Conservation (phyloP, 306 rosid species). For the Gastrolobium villosum region DNA sequence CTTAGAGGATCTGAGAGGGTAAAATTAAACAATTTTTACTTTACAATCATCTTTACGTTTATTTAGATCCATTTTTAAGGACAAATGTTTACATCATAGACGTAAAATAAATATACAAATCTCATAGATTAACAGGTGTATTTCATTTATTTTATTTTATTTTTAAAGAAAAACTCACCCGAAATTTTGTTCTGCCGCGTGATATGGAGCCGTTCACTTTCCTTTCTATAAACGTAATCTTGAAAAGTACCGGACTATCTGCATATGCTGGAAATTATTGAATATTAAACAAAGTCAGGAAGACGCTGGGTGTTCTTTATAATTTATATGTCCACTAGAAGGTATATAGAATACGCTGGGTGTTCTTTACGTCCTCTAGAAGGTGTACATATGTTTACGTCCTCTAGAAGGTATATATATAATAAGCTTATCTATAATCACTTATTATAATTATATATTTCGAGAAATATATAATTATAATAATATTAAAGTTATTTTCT, state of each 20-base stretch:
- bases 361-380: no score
- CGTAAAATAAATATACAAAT: background rate
- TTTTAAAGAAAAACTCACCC: background rate
- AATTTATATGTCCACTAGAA: slow-evolving; percentile 42
- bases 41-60: background rate
- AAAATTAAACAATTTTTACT: background rate
- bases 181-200: background rate
- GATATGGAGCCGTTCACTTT: background rate
- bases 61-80: background rate
- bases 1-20: background rate
- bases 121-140: background rate
- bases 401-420: no score
- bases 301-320: background rate
- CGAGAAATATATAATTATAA: no score
- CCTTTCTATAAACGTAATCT: background rate
- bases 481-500: no score
- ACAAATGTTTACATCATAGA: background rate
- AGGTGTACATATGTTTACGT: no score
- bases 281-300: slow-evolving; percentile 16
- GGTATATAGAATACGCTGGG: background rate
- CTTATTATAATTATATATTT: no score
- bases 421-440: no score
- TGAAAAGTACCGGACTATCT: background rate
- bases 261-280: background rate
- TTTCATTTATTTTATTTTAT: background rate